phyloP scores from a whole-genome alignment of 192 early-diverging fungal species.

The Linnemannia elongata region DNA sequence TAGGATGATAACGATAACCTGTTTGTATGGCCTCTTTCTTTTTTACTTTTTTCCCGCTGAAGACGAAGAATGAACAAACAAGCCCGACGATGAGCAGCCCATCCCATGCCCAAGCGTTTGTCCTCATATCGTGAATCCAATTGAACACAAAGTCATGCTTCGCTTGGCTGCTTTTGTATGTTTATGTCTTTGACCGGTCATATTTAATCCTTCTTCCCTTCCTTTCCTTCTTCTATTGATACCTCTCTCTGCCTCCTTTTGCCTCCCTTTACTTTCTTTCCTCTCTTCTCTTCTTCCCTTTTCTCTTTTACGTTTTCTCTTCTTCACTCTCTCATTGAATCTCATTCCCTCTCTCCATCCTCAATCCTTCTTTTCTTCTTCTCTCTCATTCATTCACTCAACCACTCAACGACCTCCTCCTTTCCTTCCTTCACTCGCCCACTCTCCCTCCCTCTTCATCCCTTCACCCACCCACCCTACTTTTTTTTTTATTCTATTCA shows the following conservation, averaged over 20 bases:
- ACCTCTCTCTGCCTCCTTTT: background rate
- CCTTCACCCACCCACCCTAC: background rate
- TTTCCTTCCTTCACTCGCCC: conserved; percentile 3
- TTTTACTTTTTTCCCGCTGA: too few relatives aligned
- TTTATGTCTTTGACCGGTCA: too few relatives aligned
- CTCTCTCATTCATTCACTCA: background rate
- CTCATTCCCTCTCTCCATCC: background rate
- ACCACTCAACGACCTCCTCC: background rate
- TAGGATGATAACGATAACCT: too few relatives aligned
- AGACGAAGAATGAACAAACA: too few relatives aligned
- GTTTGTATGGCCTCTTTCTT: too few relatives aligned
- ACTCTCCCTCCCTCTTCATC: background rate
- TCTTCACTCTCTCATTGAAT: conserved; percentile 10
- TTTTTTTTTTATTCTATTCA: background rate
- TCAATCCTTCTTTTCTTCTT: background rate
- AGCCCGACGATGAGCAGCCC: too few relatives aligned
- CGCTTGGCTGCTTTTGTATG: too few relatives aligned
- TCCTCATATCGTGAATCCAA: too few relatives aligned
- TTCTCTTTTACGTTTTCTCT: background rate
- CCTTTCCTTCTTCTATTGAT: background rate
- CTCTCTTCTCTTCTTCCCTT: background rate
- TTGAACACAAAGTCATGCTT: too few relatives aligned
- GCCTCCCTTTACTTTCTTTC: background rate
- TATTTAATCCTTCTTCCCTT: background rate
- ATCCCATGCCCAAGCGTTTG: too few relatives aligned